Base-by-base conservation (phyloP, 1,284 basidiomycete species). In the Austroboletus novae-zelandiae region DNA sequence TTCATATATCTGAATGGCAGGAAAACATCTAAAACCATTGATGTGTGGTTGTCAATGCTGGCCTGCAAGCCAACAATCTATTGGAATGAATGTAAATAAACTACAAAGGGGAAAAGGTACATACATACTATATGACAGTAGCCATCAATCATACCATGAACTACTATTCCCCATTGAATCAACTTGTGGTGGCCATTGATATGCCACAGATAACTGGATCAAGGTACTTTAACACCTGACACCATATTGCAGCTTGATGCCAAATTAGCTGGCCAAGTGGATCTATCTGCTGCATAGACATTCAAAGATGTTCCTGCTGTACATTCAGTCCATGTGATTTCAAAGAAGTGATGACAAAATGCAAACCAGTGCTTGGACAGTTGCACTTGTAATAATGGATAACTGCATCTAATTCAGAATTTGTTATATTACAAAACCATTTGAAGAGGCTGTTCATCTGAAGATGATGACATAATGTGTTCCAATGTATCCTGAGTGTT, bases 121-220 rank as follows among this genome's bases (percentile, higher is more conserved):
- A 15, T 10, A 15, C 15, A 35, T 13, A 58, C 49, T 2, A 39
- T 58, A 14, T 31, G 14, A 45, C 57, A 58, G 41, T 45, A 40
- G 1, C 50, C 52, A 23, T 58, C 76, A 32, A 74, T 65, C 20
- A 73, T 50, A 0, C 76, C 75, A 62, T 80, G 77, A 20, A 81
- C 71, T 0, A 80, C 74, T 52, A 80, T 64, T 0, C 76, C 76
- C 76, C n/a, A n/a, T n/a, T n/a, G n/a, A n/a, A n/a, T n/a, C n/a
- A n/a, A n/a, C n/a, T n/a, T n/a, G n/a, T n/a, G 77, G 49, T 79
- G 75, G 0, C 77, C 75, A 59, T 79, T 74, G 31, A 70, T 50
- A 56, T 79, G 77, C 77, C 78, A 79, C 0, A 58, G 0, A 1
- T 45, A 34, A 27, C 55, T 58, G 0, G 53, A 51, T 1, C 32